A percentile compares a stretch with the other conserved stretches of the same genome.
Evolutionary conservation across 2,329 filamentous ascomycete genomes (phyloP).

Genomic region (Colletotrichum chlorophyti): DNA sequence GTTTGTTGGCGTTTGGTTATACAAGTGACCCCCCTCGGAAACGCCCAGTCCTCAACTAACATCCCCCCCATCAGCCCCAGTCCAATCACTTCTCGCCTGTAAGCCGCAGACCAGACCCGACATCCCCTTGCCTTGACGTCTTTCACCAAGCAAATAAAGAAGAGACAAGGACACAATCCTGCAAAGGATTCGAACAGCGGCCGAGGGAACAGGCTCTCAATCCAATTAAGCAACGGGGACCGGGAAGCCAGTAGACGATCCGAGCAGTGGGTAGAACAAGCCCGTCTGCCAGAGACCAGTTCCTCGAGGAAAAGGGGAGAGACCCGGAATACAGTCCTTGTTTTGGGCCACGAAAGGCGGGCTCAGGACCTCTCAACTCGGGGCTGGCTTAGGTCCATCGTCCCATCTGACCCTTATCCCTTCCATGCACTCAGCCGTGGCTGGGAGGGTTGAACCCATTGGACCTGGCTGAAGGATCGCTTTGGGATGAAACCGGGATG

Average conservation of each 20-base stretch:
- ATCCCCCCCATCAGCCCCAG: neutral
- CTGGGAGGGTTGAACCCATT: neutral
- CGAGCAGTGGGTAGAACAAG: neutral
- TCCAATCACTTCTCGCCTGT: conserved; percentile 14
- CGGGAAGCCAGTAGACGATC: neutral
- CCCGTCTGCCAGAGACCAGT: too few species aligned
- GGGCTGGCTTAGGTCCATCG: conserved; percentile 6
- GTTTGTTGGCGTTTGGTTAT: too few species aligned
- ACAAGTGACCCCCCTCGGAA: too few species aligned
- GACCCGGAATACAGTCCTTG: too few species aligned
- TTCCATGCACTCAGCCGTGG: conserved; percentile 22
- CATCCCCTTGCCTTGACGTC: conserved; percentile 1
- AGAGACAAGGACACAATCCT: too few species aligned
- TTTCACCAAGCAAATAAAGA: too few species aligned
- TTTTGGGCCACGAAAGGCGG: too few species aligned
- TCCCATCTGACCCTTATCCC: conserved; percentile 3
- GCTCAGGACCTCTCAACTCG: neutral
- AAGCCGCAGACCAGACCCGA: neutral
- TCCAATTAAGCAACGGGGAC: too few species aligned
- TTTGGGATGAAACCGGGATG: conserved; percentile 7
- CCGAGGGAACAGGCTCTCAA: too few species aligned
- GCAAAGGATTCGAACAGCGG: conserved; percentile 7
- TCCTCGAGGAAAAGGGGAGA: too few species aligned
- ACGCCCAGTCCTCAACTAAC: too few species aligned
- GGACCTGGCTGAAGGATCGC: conserved; percentile 1